Conservation (phyloP, 129 eudicot genomes). For the Arctium lappa region DNA sequence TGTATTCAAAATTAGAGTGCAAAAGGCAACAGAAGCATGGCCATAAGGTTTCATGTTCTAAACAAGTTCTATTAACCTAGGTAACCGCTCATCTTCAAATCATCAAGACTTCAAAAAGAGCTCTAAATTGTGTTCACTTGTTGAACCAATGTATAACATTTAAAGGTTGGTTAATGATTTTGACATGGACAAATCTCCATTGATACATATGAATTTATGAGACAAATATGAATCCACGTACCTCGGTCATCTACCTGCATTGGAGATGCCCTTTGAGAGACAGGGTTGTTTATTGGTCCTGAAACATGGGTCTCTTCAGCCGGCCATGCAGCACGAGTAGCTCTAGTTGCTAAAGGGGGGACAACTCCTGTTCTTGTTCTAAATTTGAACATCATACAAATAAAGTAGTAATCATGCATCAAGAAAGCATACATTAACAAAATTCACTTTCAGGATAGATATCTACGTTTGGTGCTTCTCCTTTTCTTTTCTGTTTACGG, state of each 20-base stretch:
- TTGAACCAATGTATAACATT: neutral
- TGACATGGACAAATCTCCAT: neutral
- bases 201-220: neutral
- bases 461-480: neutral
- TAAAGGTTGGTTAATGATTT: neutral
- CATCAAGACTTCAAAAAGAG: neutral
- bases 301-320: slow-evolving; percentile 27
- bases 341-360: slow-evolving; percentile 71
- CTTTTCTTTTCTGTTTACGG: neutral
- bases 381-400: neutral
- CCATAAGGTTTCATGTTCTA: neutral
- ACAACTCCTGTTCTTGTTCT: slow-evolving; percentile 73
- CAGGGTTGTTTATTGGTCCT: slow-evolving; percentile 25
- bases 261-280: slow-evolving; percentile 28
- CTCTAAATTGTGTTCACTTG: neutral
- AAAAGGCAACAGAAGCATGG: neutral
- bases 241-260: slow-evolving; percentile 50
- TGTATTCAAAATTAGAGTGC: neutral
- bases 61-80: neutral
- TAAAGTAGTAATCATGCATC: neutral
- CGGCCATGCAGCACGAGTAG: slow-evolving; percentile 89
- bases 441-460: neutral
- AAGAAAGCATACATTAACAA: neutral
- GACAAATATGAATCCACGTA: slow-evolving; percentile 17
- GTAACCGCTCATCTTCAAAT: neutral